Conservation (phyloP, 345 rosid genomes). For the Corymbia maculata region DNA sequence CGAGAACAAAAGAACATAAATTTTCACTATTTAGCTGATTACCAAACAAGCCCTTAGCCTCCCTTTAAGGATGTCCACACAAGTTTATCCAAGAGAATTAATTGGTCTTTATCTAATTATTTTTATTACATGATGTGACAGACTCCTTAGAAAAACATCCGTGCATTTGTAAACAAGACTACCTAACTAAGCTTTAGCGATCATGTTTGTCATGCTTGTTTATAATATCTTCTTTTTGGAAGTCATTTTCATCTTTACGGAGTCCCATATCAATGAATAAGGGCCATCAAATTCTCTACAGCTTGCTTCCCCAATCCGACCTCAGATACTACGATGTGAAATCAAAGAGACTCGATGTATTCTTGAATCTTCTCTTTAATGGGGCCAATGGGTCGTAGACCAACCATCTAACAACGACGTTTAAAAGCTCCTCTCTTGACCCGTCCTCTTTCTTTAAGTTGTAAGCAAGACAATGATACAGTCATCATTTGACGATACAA, state of each 20-base stretch:
- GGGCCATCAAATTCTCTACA: background rate
- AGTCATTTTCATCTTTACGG: background rate
- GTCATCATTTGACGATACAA: background rate
- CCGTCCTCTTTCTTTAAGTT: background rate
- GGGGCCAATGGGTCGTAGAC: background rate
- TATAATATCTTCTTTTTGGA: no score
- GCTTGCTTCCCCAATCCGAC: background rate
- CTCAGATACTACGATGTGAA: background rate
- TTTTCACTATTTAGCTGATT: no score
- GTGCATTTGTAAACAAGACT: background rate
- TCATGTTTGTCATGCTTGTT: background rate
- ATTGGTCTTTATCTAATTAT: background rate
- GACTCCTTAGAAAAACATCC: background rate
- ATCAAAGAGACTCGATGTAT: background rate
- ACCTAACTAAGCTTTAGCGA: background rate
- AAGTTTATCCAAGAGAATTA: background rate
- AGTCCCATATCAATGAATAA: background rate
- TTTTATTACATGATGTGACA: background rate
- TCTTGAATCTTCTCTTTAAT: background rate
- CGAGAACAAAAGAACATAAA: no score
- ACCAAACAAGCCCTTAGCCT: no score
- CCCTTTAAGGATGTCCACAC: background rate
- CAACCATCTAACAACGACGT: background rate
- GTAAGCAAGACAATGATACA: background rate
- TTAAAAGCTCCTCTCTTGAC: background rate